phyloP scores from a whole-genome alignment of 2,329 filamentous ascomycete species.

The Talaromyces sp. region DNA sequence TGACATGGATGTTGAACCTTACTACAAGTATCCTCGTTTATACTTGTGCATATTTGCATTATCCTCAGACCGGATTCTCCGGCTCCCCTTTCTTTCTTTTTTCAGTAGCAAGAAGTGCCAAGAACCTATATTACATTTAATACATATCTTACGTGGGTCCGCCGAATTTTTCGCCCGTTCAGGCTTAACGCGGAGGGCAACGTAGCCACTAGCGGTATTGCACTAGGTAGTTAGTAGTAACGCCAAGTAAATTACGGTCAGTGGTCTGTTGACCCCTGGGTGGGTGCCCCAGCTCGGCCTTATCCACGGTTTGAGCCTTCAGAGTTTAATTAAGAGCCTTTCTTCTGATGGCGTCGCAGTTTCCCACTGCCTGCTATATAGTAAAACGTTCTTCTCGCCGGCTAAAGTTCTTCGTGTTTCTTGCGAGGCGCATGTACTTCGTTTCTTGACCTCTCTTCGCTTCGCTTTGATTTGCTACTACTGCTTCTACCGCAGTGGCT shows the following conservation, averaged over 20 bases:
- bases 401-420: background rate
- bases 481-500: background rate
- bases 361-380: background rate
- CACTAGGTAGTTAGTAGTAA: background rate
- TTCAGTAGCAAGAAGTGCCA: background rate
- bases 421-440: background rate
- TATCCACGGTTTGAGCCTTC: constrained; percentile 1
- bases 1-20: background rate
- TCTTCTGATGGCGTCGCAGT: constrained; percentile 6
- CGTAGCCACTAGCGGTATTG: background rate
- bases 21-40: no score
- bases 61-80: background rate
- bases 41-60: background rate
- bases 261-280: background rate
- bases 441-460: background rate
- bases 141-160: background rate
- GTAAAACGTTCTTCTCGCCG: background rate
- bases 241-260: background rate
- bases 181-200: background rate
- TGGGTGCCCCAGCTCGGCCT: background rate
- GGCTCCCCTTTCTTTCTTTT: background rate
- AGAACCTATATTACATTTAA: background rate
- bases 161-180: background rate
- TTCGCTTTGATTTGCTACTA: background rate
- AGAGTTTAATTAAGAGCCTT: background rate